phyloP scores from a whole-genome alignment of 108 stramenopile genomes.

The Fistulifera solaris region DNA sequence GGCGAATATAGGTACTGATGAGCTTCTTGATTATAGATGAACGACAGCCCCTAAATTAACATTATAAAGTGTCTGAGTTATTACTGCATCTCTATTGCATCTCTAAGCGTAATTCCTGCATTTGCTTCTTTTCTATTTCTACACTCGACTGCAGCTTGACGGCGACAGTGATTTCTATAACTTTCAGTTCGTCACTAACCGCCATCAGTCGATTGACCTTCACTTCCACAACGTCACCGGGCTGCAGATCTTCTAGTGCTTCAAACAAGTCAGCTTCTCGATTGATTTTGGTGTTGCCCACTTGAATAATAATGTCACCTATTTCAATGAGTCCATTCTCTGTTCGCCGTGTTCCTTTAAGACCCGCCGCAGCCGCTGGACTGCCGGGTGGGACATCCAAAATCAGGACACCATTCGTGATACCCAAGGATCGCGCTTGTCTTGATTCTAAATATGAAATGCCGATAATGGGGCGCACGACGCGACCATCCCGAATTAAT shows the following conservation, averaged over 20 bases:
- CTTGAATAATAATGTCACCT: slow-evolving; percentile 86
- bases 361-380: slow-evolving; percentile 53
- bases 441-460: slow-evolving; percentile 79
- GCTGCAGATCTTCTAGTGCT: slow-evolving; percentile 71
- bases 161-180: slow-evolving; percentile 14
- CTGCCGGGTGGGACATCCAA: slow-evolving; percentile 81
- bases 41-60: slow-evolving; percentile 6
- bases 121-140: slow-evolving; percentile 7
- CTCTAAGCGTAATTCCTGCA: background rate
- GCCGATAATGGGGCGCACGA: slow-evolving; percentile 81
- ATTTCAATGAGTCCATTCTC: slow-evolving; percentile 75
- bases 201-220: slow-evolving; percentile 54
- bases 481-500: slow-evolving; percentile 77
- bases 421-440: slow-evolving; percentile 84
- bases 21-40: slow-evolving; percentile 69
- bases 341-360: slow-evolving; percentile 59
- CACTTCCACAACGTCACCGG: slow-evolving; percentile 75
- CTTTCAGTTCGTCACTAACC: slow-evolving; percentile 17
- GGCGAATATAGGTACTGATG: slow-evolving; percentile 69
- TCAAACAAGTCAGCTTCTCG: slow-evolving; percentile 88
- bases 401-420: slow-evolving; percentile 81
- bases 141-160: slow-evolving; percentile 23
- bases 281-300: slow-evolving; percentile 58
- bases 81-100: background rate
- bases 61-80: background rate